Base-by-base conservation (phyloP, 2,329 filamentous ascomycete species). In the Microsporum canis region DNA sequence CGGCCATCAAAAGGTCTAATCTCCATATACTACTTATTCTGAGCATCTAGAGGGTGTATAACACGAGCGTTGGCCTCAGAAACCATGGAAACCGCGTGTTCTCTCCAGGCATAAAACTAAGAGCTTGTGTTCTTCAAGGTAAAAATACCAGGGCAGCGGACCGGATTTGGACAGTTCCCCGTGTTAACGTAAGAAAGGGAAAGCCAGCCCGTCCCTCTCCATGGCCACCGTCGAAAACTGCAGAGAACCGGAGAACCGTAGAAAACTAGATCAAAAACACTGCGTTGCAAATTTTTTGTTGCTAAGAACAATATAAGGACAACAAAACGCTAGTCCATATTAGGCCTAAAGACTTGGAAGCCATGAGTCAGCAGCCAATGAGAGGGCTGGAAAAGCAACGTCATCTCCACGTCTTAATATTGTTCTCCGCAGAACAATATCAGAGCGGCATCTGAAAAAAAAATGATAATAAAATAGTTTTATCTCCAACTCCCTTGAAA, bases 401-500 rank as follows among this genome's bases (percentile, higher is more conserved):
- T 60, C 53, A 53, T 10, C 58, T 55, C 51, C 39, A 49, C 17
- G 17, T 31, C 62, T 67, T 66, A 61, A 58, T 67, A 67, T 67
- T 67, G 65, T 67, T 63, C 60, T 66, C 38, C 59, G 55, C 49
- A 64, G 63, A 53, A 64, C 63, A 64, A 64, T 64, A 64, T 53
- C 17, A 34, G 39, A 34, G 31, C 49, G 7, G 23, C 43, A 47
- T 23, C 43, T 10, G 27, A 27, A 43, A n/a, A 6, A 43, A 43
- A n/a, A 41, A 41, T 10, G n/a, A 41, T 2, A 41, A 43, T 6
- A 43, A 43, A 43, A 17, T n/a, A n/a, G 1, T 23, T 23, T 23
- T 6, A n/a, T n/a, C 39, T 29, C 43, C 17, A 47, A 2, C n/a
- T 47, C 10, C 43, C 27, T 47, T 29, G 43, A 47, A 27, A 8